Conservation (phyloP, 176 grass and related monocot genomes). For the Alloteropsis semialata region DNA sequence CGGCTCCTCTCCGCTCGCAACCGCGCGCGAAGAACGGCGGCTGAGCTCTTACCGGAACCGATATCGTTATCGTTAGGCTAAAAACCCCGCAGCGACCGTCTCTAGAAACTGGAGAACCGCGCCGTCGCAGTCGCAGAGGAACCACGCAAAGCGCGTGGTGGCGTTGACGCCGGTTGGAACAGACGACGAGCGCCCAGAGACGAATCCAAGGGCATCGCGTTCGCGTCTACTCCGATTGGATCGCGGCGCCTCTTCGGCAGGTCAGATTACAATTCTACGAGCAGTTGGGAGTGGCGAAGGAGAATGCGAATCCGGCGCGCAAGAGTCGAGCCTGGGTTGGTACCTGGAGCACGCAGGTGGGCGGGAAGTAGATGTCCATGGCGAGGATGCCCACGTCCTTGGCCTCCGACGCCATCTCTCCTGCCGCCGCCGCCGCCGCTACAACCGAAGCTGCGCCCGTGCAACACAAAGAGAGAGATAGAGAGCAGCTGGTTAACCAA, state of each 20-base stretch:
- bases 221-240: too few species aligned
- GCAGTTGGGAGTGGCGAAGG: not conserved
- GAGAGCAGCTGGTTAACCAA: not conserved
- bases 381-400: conserved; percentile 82
- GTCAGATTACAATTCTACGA: too few species aligned
- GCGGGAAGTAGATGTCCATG: conserved; percentile 97
- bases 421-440: not conserved
- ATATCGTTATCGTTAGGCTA: not conserved
- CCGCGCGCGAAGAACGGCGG: not conserved
- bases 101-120: not conserved
- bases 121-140: not conserved
- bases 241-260: not conserved
- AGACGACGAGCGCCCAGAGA: too few species aligned
- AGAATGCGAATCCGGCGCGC: not conserved
- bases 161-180: not conserved
- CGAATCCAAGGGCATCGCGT: not conserved
- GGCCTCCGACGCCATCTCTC: conserved; percentile 39
- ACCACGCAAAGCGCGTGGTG: conserved; percentile 6
- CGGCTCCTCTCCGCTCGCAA: too few species aligned
- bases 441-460: not conserved
- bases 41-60: not conserved
- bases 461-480: not conserved
- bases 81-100: not conserved
- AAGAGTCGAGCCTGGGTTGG: not conserved
- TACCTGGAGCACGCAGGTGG: conserved; percentile 78